Percentiles rank a stretch among this genome's conserved stretches.
Conservation (phyloP, 225 moss, liverwort and hornwort species). For the Asterella californica region DNA sequence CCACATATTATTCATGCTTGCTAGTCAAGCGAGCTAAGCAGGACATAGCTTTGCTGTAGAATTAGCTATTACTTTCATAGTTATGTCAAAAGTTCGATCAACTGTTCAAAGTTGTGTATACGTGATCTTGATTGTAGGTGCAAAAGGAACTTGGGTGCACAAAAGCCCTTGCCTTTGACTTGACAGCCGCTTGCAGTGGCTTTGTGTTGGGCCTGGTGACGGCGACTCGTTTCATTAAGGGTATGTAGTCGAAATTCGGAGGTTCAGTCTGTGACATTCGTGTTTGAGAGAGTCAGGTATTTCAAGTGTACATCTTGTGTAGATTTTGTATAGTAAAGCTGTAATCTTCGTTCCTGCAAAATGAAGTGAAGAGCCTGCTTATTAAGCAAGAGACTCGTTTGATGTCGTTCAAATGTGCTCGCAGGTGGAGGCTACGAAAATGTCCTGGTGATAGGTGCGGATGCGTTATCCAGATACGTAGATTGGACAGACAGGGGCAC, state of each 20-base stretch:
- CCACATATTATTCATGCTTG: background rate
- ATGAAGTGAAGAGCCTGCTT: too few species aligned
- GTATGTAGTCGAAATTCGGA: conserved; percentile 30
- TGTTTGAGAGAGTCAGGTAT: background rate
- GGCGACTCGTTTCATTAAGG: conserved; percentile 91
- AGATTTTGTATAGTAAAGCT: background rate
- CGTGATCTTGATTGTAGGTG: conserved; percentile 50
- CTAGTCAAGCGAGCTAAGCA: background rate
- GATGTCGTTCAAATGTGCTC: background rate
- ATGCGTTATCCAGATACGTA: conserved; percentile 94
- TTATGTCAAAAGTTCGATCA: background rate
- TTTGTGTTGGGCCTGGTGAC: conserved; percentile 94
- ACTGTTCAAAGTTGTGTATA: background rate
- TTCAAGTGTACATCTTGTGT: background rate
- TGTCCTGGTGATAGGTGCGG: conserved; percentile 92
- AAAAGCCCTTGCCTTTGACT: conserved; percentile 89
- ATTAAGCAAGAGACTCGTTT: background rate
- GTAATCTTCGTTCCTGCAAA: background rate
- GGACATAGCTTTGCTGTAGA: background rate
- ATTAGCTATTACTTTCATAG: background rate
- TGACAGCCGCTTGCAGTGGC: conserved; percentile 98
- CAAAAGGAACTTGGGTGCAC: conserved; percentile 80
- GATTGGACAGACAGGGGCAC: conserved; percentile 98
- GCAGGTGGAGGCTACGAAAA: conserved; percentile 94
- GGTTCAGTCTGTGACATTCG: background rate